Percentiles rank a stretch among this genome's conserved stretches.
Evolutionary conservation across 768 basidiomycete species (phyloP).

Genomic region (Tylopilus rubrobrunneus): DNA sequence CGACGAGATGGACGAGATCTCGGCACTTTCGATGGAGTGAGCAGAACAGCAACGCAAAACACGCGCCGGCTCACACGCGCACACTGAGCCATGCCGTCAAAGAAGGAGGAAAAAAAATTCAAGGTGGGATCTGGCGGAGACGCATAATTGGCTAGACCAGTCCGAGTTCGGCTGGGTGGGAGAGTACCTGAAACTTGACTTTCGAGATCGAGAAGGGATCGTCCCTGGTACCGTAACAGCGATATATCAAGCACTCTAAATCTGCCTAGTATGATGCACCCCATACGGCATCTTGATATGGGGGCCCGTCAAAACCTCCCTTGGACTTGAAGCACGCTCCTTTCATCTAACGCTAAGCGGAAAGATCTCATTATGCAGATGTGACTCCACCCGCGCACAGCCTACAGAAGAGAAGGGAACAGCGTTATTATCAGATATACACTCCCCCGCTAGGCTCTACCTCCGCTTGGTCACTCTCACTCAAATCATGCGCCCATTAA

Average conservation of each 20-base stretch:
- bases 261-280: constrained; percentile 27
- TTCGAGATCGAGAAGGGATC: constrained; percentile 36
- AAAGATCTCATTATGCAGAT: constrained; percentile 32
- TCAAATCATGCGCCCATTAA: neutral
- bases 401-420: constrained; percentile 13
- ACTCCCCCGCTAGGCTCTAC: constrained; percentile 8
- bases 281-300: constrained; percentile 34
- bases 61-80: constrained; percentile 14
- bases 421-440: constrained; percentile 6
- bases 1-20: constrained; percentile 18
- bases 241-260: constrained; percentile 34
- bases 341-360: constrained; percentile 36
- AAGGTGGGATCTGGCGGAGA: constrained; percentile 21
- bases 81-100: constrained; percentile 24
- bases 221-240: constrained; percentile 34
- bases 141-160: constrained; percentile 24
- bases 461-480: constrained; percentile 8
- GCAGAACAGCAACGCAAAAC: constrained; percentile 14
- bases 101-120: constrained; percentile 11
- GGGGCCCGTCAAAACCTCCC: constrained; percentile 22
- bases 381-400: constrained; percentile 27
- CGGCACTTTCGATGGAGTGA: constrained; percentile 12
- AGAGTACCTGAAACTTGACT: constrained; percentile 35
- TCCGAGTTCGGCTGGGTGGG: constrained; percentile 24
- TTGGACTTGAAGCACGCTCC: constrained; percentile 25